phyloP scores from a whole-genome alignment of 2,329 filamentous ascomycete species.

The Colletotrichum cereale region DNA sequence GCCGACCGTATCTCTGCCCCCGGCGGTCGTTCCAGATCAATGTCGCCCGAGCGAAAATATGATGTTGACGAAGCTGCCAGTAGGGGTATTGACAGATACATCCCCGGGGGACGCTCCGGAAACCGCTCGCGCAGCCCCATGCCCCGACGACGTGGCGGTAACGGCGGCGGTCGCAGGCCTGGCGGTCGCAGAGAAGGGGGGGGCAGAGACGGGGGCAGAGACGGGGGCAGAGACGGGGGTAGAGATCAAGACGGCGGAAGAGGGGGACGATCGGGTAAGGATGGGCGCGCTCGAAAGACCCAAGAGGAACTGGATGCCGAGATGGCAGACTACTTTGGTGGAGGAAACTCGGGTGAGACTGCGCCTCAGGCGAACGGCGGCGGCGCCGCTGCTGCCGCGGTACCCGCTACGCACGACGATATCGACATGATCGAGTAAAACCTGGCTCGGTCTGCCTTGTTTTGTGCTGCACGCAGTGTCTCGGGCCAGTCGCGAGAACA shows the following conservation, averaged over 20 bases:
- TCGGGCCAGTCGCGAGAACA: constrained; percentile 5
- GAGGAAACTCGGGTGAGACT: constrained; percentile 50
- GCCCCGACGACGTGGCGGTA: constrained; percentile 61
- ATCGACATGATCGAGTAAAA: constrained; percentile 78
- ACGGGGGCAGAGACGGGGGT: constrained; percentile 58
- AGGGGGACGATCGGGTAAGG: constrained; percentile 51
- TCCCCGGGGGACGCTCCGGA: constrained; percentile 67
- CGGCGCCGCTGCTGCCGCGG: constrained; percentile 51
- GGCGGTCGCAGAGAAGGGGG: constrained; percentile 61
- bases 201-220: constrained; percentile 51
- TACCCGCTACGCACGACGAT: constrained; percentile 62
- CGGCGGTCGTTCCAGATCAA: constrained; percentile 72
- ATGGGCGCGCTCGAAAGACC: constrained; percentile 81
- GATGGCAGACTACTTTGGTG: constrained; percentile 92
- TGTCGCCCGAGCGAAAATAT: constrained; percentile 61
- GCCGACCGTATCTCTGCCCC: constrained; percentile 72
- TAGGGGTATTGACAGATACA: constrained; percentile 82
- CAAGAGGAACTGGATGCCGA: constrained; percentile 95
- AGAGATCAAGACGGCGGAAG: constrained; percentile 55
- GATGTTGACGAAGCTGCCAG: constrained; percentile 70
- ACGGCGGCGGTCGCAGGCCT: constrained; percentile 63
- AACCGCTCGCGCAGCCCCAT: constrained; percentile 71
- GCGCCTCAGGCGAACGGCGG: constrained; percentile 52
- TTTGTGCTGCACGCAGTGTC: constrained; percentile 11
- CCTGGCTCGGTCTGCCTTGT: neutral